Conservation (phyloP, 306 rosid genomes). For the Sindora glabra region DNA sequence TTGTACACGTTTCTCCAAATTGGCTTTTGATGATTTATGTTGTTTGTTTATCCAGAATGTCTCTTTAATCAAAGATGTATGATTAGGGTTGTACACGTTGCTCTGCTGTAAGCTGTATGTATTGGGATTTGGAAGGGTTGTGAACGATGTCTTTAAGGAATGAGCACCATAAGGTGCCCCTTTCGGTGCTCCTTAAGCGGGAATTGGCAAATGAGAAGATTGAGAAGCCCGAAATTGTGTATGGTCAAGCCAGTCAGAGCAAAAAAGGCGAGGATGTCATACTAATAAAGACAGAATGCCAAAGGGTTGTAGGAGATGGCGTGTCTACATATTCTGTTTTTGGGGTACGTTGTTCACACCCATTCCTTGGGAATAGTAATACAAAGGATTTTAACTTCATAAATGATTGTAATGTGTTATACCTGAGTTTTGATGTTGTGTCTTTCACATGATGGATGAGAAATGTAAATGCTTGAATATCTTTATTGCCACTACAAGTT, state of each 20-base stretch:
- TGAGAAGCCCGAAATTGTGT: constrained; percentile 77
- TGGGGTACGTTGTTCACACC: constrained; percentile 43
- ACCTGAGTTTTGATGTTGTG: too few relatives aligned
- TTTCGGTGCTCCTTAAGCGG: constrained; percentile 85
- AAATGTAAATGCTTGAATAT: not conserved
- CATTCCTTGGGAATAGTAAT: not conserved
- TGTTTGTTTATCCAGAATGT: too few relatives aligned
- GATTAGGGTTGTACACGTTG: too few relatives aligned
- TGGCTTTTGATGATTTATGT: too few relatives aligned
- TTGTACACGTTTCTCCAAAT: too few relatives aligned
- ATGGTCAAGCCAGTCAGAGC: constrained; percentile 88
- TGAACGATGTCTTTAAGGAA: constrained; percentile 62
- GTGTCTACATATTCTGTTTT: constrained; percentile 84
- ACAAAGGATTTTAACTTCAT: not conserved
- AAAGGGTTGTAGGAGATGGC: constrained; percentile 92
- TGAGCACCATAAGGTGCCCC: constrained; percentile 83
- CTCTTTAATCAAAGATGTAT: too few relatives aligned
- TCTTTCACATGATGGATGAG: too few relatives aligned
- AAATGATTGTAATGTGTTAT: not conserved
- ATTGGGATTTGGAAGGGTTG: constrained; percentile 4
- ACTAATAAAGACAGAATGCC: constrained; percentile 70
- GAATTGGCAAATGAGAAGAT: constrained; percentile 82
- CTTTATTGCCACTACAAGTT: not conserved
- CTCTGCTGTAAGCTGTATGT: not conserved
- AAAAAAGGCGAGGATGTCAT: constrained; percentile 96